Evolutionary conservation across 768 basidiomycete species (phyloP), one percentile per base, ranked within the genome.

Genomic region (Antrodiella citrinella): DNA sequence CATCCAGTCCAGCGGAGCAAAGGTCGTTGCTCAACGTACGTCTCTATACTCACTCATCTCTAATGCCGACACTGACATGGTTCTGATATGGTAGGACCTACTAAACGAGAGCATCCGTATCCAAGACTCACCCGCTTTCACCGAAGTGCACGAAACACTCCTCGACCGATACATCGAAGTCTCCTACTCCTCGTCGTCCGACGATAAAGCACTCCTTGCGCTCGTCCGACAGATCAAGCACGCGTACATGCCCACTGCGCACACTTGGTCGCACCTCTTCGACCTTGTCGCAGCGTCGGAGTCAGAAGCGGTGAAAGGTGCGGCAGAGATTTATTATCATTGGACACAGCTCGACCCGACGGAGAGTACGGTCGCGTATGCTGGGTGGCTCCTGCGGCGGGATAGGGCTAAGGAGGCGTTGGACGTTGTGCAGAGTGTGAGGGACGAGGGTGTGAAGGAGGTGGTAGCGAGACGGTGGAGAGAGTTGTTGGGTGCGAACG

Each of bases 101-200:
- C 61, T 81, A 48, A 68, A 64, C 26, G 71, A 75, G 45, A 77
- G 76, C 61, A 71, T 78, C 67, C 62, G 58, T 43, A 59, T 63
- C 52, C 66, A 66, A 49, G 65, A 66, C 47, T 64, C 71, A 47
- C 63, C 65, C 38, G 59, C 67, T 21, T 59, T 61, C 53, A 53
- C 63, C 42, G 59, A 57, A 47, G 47, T 80, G 47, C 78, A 80
- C 54, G 72, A 75, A 63, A 64, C 57, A 48, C 62, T 80, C 43
- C 67, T 80, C 54, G 61, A 74, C 55, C 67, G 69, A 50, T 77
- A 76, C 61, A 70, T 70, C 46, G 62, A 7, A 35, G 15, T 15
- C 30, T 12, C 20, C 24, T 44, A 19, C 43, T 10, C 3, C 45
- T n/a, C 12, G 45, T 13, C 25, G n/a, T 38, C n/a, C 25, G 25